Base-by-base conservation (phyloP, 306 rosid species). In the Lagenaria siceraria region DNA sequence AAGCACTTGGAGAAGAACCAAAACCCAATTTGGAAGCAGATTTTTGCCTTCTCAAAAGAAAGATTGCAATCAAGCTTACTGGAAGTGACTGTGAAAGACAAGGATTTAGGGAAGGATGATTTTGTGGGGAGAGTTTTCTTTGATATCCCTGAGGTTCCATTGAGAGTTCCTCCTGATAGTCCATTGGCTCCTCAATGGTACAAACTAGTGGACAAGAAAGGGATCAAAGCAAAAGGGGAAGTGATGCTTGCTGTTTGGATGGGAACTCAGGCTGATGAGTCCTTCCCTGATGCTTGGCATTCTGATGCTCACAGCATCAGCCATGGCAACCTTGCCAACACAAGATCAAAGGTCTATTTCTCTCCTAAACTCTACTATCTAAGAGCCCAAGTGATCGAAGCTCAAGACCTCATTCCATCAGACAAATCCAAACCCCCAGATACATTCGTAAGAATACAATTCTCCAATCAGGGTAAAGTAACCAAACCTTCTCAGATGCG, bases 111-210 rank as follows among this genome's bases (percentile, higher is more conserved):
- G 1, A 95, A 95, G 80, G 99, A 95, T 80, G 98, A 95, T 86
- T 88, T 87, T 79, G 99, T 95, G 78, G 99, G 99, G 2, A 88
- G 86, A 66, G 79, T 87, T 71, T 0, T 0, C 5, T 87, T 95
- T 72, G 97, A 90, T 58, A 89, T 95, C 19, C 52, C 75, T 1
- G 99, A 95, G 55, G 85, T 90, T 46, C 97, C 98, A 51, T 69
- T 88, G 35, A 66, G 97, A 78, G 75, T 84, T 52, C 99, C 96
- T 22, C 99, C 99, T 0, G 99, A 95, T 74, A 95, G 99, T 46
- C 97, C 99, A 10, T 80, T 95, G 72, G 99, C 99, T 78, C 99
- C 99, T 83, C 99, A 92, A 46, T 95, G 98, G 98, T 92, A 92
- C 84, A 87, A 79, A 70, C 61, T 95, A 83, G 91, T 81, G 78